These are phyloP conservation scores for Xylariomycetidae sp. DNA, from an alignment of 2,329 filamentous ascomycete species.

Conservation along the genomic window DNA sequence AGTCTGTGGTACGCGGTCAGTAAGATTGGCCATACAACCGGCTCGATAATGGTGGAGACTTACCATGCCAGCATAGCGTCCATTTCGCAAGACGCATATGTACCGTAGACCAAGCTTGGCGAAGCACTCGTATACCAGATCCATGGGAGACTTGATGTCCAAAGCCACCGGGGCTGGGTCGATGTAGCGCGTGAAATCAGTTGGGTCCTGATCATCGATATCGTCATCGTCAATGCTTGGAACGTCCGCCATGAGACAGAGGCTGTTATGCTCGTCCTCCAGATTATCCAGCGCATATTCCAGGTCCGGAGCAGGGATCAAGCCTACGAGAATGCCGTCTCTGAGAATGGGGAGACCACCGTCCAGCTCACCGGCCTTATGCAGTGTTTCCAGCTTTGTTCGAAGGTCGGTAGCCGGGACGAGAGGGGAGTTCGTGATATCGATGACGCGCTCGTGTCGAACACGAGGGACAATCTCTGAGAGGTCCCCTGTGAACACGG, in stretches of 20 bases:
- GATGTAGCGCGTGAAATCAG: slow-evolving; percentile 85
- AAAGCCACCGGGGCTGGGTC: slow-evolving; percentile 85
- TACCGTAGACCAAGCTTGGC: slow-evolving; percentile 89
- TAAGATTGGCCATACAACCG: slow-evolving; percentile 14
- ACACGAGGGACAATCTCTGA: slow-evolving; percentile 77
- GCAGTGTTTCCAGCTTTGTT: slow-evolving; percentile 72
- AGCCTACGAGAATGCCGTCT: slow-evolving; percentile 71
- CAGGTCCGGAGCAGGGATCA: slow-evolving; percentile 90
- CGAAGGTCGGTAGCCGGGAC: slow-evolving; percentile 73
- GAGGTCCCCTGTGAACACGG: slow-evolving; percentile 81
- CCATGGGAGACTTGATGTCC: slow-evolving; percentile 85
- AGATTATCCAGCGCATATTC: slow-evolving; percentile 88
- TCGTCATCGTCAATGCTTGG: slow-evolving; percentile 58
- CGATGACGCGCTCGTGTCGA: slow-evolving; percentile 73
- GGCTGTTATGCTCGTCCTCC: slow-evolving; percentile 61
- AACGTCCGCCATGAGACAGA: slow-evolving; percentile 77
- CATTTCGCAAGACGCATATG: slow-evolving; percentile 81
- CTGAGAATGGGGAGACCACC: slow-evolving; percentile 84
- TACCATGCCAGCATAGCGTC: slow-evolving; percentile 83
- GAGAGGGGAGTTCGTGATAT: slow-evolving; percentile 77
- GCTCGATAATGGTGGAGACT: slow-evolving; percentile 31
- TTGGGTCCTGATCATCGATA: slow-evolving; percentile 52
- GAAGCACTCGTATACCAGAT: slow-evolving; percentile 94
- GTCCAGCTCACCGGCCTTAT: slow-evolving; percentile 83
- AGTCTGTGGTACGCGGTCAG: slow-evolving; percentile 40